Evolutionary conservation across 1,284 basidiomycete species (phyloP).

Genomic region (Cryptococcus maquisensis): DNA sequence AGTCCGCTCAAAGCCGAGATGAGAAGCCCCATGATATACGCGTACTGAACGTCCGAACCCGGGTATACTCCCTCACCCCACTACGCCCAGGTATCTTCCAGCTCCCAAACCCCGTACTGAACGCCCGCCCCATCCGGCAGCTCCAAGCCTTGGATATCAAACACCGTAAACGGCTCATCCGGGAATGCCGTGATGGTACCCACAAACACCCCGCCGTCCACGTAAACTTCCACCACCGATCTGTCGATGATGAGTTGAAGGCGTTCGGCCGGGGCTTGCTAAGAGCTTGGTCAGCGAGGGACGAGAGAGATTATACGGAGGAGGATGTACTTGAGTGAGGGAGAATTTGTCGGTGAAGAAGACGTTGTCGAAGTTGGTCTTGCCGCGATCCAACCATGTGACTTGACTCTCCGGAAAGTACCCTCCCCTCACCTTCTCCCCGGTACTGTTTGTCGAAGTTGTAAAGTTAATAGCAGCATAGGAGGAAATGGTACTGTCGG

Average conservation of each 20-base stretch:
- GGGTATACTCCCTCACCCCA: neutral
- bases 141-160: slow-evolving; percentile 16
- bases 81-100: slow-evolving; percentile 8
- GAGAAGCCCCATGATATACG: no score
- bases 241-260: slow-evolving; percentile 37
- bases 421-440: slow-evolving; percentile 30
- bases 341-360: slow-evolving; percentile 45
- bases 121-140: slow-evolving; percentile 5
- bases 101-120: slow-evolving; percentile 4
- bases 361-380: slow-evolving; percentile 35
- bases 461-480: slow-evolving; percentile 26
- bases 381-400: slow-evolving; percentile 42
- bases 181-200: slow-evolving; percentile 12
- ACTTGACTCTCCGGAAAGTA: slow-evolving; percentile 18
- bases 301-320: neutral
- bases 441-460: slow-evolving; percentile 12
- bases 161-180: slow-evolving; percentile 3
- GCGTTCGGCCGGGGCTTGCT: slow-evolving; percentile 2
- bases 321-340: slow-evolving; percentile 10
- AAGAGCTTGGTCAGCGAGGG: no score
- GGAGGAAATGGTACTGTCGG: slow-evolving; percentile 4
- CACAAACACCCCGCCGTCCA: slow-evolving; percentile 28
- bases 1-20: no score
- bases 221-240: slow-evolving; percentile 39
- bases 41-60: no score